Evolutionary conservation across 179 eudicot species (phyloP), one percentile per base, ranked within the genome.

Genomic region (Gypsophila paniculata): DNA sequence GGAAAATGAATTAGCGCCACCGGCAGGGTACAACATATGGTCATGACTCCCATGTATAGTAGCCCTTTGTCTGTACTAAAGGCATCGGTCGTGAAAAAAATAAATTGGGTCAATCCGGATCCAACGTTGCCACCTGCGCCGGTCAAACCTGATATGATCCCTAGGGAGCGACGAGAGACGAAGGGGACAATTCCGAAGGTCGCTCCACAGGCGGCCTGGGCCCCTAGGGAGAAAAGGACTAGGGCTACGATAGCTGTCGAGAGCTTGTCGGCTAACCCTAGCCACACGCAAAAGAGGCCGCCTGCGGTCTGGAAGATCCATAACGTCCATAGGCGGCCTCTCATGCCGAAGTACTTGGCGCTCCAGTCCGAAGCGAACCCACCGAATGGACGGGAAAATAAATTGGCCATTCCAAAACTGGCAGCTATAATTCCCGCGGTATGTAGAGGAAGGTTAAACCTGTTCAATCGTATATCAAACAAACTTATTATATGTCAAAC

Each of bases 271-370:
- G 70, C 54, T 66, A 66, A 6, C 4, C 70, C 70, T 7, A 66
- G 54, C 70, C 70, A 66, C 3, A 66, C 13, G 54, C 70, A 66
- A 13, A 46, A 46, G 21, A 66, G 57, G 25, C 70, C 70, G 2
- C 70, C 70, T 2, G 70, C 70, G 19, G 70, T 66, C n/a, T 66
- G 70, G 57, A 66, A 48, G 36, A 46, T 46, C 70, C 70, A 66
- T 1, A 66, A 32, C 13, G 70, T 66, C 70, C 70, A 66, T 0
- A 66, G 70, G 2, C 70, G 70, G 6, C 70, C 70, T 46, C 70
- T 66, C 70, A 66, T 66, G 4, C 70, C 70, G 21, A 66, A 66
- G 54, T 66, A 44, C 10, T 53, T 54, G 36, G 70, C 70, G 54
- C 70, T 66, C 5, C 0, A 13, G 36, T 66, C 70, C 1, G 70